A percentile compares a stretch with the other conserved stretches of the same genome.
These are phyloP conservation scores for Plantago major DNA, from an alignment of 257 asterid species.

Conservation along the genomic window DNA sequence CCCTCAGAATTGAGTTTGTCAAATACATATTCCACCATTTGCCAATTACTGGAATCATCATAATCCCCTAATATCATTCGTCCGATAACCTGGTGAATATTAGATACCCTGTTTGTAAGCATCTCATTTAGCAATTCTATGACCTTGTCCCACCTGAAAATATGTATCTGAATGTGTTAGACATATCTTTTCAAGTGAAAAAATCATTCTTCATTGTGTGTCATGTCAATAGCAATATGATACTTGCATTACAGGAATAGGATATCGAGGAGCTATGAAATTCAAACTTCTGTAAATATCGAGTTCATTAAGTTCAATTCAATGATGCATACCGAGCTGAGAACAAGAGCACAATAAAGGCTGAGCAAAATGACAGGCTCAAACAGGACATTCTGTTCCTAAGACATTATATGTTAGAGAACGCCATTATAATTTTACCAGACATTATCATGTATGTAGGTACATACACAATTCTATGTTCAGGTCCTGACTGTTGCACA, in stretches of 20 bases:
- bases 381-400: no score
- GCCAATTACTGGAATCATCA: conserved; percentile 87
- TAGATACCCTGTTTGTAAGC: conserved; percentile 60
- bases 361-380: no score
- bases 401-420: no score
- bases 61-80: conserved; percentile 86
- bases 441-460: no score
- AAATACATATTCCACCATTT: conserved; percentile 88
- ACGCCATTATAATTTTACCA: no score
- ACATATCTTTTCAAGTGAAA: conserved; percentile 15
- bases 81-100: conserved; percentile 76
- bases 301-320: no score
- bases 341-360: no score
- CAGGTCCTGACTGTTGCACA: no score
- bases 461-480: no score
- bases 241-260: neutral
- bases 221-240: neutral
- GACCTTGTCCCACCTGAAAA: conserved; percentile 67
- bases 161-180: conserved; percentile 23
- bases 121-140: conserved; percentile 67
- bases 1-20: conserved; percentile 92
- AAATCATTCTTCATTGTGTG: conserved; percentile 1
- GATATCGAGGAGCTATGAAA: neutral
- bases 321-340: no score
- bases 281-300: no score